Conservation (phyloP, 2,329 filamentous ascomycete species). For the Cercospora canescens region DNA sequence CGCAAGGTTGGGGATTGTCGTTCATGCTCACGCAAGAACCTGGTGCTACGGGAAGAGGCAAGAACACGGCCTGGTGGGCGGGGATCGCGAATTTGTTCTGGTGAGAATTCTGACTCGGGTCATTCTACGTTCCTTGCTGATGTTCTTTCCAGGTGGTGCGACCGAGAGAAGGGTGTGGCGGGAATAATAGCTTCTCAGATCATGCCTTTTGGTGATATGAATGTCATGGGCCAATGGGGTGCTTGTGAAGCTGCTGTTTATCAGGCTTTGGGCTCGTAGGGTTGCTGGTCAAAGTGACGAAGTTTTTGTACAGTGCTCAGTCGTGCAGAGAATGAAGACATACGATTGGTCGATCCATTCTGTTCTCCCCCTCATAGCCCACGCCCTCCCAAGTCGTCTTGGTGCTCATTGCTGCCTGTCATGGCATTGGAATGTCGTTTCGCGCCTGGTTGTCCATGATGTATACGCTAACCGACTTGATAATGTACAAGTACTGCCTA, state of each 20-base stretch:
- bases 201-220: slow-evolving; percentile 37
- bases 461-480: neutral
- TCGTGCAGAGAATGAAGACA: neutral
- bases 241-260: slow-evolving; percentile 36
- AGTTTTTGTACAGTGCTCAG: neutral
- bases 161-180: slow-evolving; percentile 39
- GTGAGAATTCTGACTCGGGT: neutral
- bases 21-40: slow-evolving; percentile 39
- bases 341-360: no score
- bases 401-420: neutral
- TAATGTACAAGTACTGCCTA: neutral
- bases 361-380: no score
- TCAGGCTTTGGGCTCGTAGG: neutral
- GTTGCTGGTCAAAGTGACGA: neutral
- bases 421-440: neutral
- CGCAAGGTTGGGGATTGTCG: slow-evolving; percentile 64
- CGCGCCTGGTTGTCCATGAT: neutral
- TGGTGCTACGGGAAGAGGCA: slow-evolving; percentile 36
- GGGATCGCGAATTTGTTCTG: slow-evolving; percentile 38
- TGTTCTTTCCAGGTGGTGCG: slow-evolving; percentile 19
- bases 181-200: slow-evolving; percentile 40
- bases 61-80: slow-evolving; percentile 37
- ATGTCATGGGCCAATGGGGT: slow-evolving; percentile 31
- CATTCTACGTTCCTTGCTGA: no score
- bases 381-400: no score